phyloP scores from a whole-genome alignment of 805 yeast genomes.

The Hemisphaericaspora nanyangensis region DNA sequence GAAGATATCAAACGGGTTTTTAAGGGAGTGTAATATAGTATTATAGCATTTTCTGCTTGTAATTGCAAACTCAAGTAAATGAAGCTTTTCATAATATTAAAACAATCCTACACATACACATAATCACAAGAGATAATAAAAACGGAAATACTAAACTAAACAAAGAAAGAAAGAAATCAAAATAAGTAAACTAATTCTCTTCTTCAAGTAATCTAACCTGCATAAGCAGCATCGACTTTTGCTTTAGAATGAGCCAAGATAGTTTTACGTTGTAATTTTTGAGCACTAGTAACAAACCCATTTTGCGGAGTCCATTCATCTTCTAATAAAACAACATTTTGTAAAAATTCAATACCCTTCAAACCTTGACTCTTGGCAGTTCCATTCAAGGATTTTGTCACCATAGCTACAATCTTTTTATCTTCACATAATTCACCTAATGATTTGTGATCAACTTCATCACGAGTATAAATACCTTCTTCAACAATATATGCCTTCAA shows the following conservation, averaged over 20 bases:
- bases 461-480: constrained; percentile 45
- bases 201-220: no score
- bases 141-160: no score
- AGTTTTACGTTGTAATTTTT: constrained; percentile 90
- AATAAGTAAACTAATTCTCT: no score
- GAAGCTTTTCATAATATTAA: no score
- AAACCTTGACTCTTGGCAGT: constrained; percentile 83
- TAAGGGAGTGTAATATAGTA: constrained; percentile 43
- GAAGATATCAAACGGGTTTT: constrained; percentile 43
- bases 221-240: constrained; percentile 65
- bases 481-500: constrained; percentile 55
- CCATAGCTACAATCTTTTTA: constrained; percentile 49
- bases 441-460: constrained; percentile 41
- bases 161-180: no score
- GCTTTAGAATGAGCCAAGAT: constrained; percentile 67
- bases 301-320: constrained; percentile 98
- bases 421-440: constrained; percentile 53
- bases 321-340: constrained; percentile 72
- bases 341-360: constrained; percentile 78
- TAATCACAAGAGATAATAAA: no score
- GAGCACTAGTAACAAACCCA: constrained; percentile 92
- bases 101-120: no score
- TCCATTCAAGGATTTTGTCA: constrained; percentile 55
- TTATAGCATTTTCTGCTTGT: no score
- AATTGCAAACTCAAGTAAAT: no score